Evolutionary conservation across 2,329 filamentous ascomycete species (phyloP).

Genomic region (Aureobasidium sp.): DNA sequence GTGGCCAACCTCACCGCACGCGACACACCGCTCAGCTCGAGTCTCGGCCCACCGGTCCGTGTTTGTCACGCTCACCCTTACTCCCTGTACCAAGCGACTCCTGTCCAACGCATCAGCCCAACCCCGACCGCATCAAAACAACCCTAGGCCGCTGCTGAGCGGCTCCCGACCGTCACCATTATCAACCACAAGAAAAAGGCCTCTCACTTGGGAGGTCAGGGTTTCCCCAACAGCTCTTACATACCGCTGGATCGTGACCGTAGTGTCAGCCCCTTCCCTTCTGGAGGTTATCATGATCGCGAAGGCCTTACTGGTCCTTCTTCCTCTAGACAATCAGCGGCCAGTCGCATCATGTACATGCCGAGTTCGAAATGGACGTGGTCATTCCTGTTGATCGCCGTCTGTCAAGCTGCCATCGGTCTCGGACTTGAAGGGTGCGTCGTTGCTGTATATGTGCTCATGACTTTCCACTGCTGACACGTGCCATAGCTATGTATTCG

Average conservation of each 20-base stretch:
- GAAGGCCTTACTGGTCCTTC: conserved; percentile 40
- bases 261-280: conserved; percentile 32
- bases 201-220: conserved; percentile 49
- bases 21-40: conserved; percentile 3
- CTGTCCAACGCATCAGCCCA: conserved; percentile 5
- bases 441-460: not conserved
- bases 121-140: not conserved
- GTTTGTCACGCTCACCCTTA: conserved; percentile 3
- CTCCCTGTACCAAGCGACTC: not conserved
- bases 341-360: conserved; percentile 57
- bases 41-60: conserved; percentile 1
- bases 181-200: conserved; percentile 48
- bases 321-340: conserved; percentile 26
- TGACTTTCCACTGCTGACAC: not conserved
- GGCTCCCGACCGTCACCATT: conserved; percentile 39
- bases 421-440: conserved; percentile 81
- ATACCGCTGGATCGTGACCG: conserved; percentile 47
- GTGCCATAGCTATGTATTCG: conserved; percentile 71
- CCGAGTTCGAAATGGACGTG: conserved; percentile 84
- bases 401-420: conserved; percentile 71
- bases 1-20: not conserved
- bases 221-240: conserved; percentile 23
- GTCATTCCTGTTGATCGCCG: conserved; percentile 67
- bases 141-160: conserved; percentile 9
- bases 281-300: conserved; percentile 45